These are phyloP conservation scores for Phylloporus sp. DNA, from an alignment of 768 basidiomycete species.

Conservation along the genomic window DNA sequence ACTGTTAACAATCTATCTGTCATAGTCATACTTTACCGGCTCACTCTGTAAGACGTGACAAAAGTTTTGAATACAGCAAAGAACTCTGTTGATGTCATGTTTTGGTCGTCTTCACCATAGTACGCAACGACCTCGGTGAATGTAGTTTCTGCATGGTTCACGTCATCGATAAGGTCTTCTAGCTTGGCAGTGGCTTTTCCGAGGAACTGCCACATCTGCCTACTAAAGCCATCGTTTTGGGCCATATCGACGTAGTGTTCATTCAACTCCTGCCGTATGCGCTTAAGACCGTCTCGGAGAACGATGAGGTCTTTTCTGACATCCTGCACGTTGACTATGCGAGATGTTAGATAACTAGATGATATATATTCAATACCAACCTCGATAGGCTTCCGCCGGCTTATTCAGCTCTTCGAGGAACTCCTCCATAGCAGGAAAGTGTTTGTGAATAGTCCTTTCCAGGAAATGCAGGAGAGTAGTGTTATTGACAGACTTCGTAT, in stretches of 20 bases:
- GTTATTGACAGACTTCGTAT: slow-evolving; percentile 94
- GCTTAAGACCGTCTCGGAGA: slow-evolving; percentile 70
- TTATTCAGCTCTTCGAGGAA: slow-evolving; percentile 88
- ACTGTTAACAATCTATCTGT: slow-evolving; percentile 1
- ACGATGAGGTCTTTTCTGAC: slow-evolving; percentile 72
- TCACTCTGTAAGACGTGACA: slow-evolving; percentile 84
- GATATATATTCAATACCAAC: slow-evolving; percentile 38
- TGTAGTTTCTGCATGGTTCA: slow-evolving; percentile 78
- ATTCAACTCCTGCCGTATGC: slow-evolving; percentile 74
- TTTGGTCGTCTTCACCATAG: slow-evolving; percentile 92
- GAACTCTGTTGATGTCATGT: slow-evolving; percentile 84
- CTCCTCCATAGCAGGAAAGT: slow-evolving; percentile 82
- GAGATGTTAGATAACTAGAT: slow-evolving; percentile 6
- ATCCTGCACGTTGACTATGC: slow-evolving; percentile 79
- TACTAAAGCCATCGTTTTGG: slow-evolving; percentile 73
- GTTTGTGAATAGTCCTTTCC: slow-evolving; percentile 80
- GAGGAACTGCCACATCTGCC: slow-evolving; percentile 89
- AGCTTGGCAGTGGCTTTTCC: slow-evolving; percentile 71
- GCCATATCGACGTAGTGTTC: slow-evolving; percentile 76
- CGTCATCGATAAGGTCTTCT: slow-evolving; percentile 82
- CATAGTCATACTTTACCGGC: slow-evolving; percentile 9
- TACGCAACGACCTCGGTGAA: slow-evolving; percentile 85
- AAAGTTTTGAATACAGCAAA: slow-evolving; percentile 98
- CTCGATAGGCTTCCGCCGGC: slow-evolving; percentile 90
- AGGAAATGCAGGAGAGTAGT: slow-evolving; percentile 94